These are phyloP conservation scores for Colletotrichum noveboracense DNA, from an alignment of 2,329 filamentous ascomycete species.

Conservation along the genomic window DNA sequence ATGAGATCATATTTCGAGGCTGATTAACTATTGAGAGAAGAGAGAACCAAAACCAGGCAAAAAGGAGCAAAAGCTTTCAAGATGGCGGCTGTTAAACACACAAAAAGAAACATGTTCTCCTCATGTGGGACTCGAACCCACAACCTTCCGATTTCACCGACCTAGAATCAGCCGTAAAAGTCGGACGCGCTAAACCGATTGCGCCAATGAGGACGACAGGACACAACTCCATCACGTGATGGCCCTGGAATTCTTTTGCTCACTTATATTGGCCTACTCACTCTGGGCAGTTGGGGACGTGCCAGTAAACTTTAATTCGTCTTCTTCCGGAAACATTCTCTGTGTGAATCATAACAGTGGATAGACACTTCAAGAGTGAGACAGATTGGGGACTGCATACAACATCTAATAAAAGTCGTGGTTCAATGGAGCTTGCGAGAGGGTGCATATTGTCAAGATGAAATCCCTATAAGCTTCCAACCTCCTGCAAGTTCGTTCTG, in stretches of 20 bases:
- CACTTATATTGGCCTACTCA: not conserved
- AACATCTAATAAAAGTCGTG: not conserved
- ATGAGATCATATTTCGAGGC: not conserved
- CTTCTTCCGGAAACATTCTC: not conserved
- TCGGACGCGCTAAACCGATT: slow-evolving; percentile 15
- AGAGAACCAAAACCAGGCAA: not conserved
- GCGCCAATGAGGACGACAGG: not conserved
- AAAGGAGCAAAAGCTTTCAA: too few species aligned
- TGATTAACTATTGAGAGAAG: not conserved
- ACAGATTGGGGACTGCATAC: not conserved
- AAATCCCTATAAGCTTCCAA: not conserved
- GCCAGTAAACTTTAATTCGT: not conserved
- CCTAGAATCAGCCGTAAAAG: not conserved
- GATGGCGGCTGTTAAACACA: not conserved
- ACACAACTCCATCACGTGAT: not conserved
- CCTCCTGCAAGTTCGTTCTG: not conserved
- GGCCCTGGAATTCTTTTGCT: fast-evolving
- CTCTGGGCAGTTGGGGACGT: not conserved
- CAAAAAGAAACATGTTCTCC: not conserved
- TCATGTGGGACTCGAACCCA: slow-evolving; percentile 15
- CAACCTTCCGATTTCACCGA: slow-evolving; percentile 3
- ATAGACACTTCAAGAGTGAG: not conserved
- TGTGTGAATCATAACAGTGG: not conserved
- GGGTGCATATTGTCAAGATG: not conserved
- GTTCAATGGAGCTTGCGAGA: not conserved